Percentiles rank a stretch among this genome's conserved stretches.
Evolutionary conservation across 352 stramenopile genomes (phyloP).

Genomic region (Globisporangium nagaii): DNA sequence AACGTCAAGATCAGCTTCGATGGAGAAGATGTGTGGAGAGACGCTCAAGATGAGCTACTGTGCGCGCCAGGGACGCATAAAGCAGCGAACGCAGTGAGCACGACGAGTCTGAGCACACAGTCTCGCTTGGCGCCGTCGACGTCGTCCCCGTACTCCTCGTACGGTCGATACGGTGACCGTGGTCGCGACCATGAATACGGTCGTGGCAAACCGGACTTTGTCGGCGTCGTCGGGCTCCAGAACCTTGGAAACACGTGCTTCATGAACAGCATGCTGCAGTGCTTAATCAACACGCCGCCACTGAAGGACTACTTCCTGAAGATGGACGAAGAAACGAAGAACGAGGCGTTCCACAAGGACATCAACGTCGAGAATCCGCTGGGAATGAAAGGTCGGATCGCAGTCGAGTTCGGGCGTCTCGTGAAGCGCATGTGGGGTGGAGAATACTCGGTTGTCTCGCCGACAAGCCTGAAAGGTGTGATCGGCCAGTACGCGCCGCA

Average conservation of each 20-base stretch:
- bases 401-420: conserved; percentile 93
- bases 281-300: conserved; percentile 90
- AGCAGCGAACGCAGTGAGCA: conserved; percentile 27
- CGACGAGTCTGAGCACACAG: neutral
- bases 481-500: conserved; percentile 85
- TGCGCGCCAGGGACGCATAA: conserved; percentile 57
- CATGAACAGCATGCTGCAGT: conserved; percentile 87
- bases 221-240: conserved; percentile 67
- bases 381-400: conserved; percentile 90
- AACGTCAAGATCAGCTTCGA: conserved; percentile 46
- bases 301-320: conserved; percentile 93
- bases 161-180: conserved; percentile 23
- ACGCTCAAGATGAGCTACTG: conserved; percentile 61
- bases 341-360: conserved; percentile 51
- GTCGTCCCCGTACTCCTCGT: conserved; percentile 19
- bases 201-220: conserved; percentile 42
- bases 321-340: conserved; percentile 46
- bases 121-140: neutral
- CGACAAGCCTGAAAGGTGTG: conserved; percentile 73
- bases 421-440: conserved; percentile 93
- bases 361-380: conserved; percentile 96
- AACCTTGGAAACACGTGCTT: conserved; percentile 85
- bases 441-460: conserved; percentile 78
- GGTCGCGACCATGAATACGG: conserved; percentile 40
- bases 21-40: conserved; percentile 36